phyloP scores from a whole-genome alignment of 2,329 filamentous ascomycete species.

The Cladobotryum protrusum region DNA sequence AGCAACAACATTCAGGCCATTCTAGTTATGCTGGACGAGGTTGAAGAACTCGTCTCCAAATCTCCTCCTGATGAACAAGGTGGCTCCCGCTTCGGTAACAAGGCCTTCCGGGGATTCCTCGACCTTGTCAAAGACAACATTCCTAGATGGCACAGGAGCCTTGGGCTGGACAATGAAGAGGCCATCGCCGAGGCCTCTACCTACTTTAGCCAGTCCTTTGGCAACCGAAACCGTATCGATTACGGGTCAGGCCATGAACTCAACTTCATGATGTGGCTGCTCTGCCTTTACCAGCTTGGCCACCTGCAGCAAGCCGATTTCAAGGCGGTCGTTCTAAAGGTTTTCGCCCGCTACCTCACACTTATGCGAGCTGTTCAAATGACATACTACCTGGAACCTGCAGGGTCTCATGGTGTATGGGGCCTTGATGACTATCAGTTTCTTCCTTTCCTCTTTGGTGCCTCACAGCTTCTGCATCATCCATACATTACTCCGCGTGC shows the following conservation, averaged over 20 bases:
- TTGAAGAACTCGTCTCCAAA: slow-evolving; percentile 58
- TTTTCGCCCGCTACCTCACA: slow-evolving; percentile 76
- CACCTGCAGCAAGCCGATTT: slow-evolving; percentile 62
- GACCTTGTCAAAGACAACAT: slow-evolving; percentile 57
- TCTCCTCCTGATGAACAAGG: slow-evolving; percentile 80
- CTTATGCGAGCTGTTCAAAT: slow-evolving; percentile 85
- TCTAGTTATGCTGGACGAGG: slow-evolving; percentile 61
- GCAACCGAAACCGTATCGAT: slow-evolving; percentile 81
- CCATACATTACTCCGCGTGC: slow-evolving; percentile 69
- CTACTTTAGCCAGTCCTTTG: slow-evolving; percentile 79
- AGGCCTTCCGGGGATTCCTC: slow-evolving; percentile 77
- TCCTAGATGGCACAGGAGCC: slow-evolving; percentile 54
- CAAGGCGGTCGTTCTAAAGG: slow-evolving; percentile 63
- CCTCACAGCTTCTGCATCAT: slow-evolving; percentile 81
- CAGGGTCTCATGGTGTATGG: slow-evolving; percentile 96
- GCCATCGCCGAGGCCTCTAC: slow-evolving; percentile 67
- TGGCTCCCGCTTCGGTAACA: slow-evolving; percentile 91
- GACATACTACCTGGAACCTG: slow-evolving; percentile 94
- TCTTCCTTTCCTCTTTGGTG: slow-evolving; percentile 89
- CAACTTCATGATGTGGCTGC: slow-evolving; percentile 93
- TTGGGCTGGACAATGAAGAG: slow-evolving; percentile 45
- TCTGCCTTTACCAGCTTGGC: slow-evolving; percentile 81
- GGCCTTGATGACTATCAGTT: slow-evolving; percentile 97
- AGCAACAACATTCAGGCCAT: slow-evolving; percentile 58
- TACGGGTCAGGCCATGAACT: slow-evolving; percentile 97